Evolutionary conservation across 768 basidiomycete genomes (phyloP), one percentile per base, ranked within the genome.

Genomic region (Leccinum aurantiacum): DNA sequence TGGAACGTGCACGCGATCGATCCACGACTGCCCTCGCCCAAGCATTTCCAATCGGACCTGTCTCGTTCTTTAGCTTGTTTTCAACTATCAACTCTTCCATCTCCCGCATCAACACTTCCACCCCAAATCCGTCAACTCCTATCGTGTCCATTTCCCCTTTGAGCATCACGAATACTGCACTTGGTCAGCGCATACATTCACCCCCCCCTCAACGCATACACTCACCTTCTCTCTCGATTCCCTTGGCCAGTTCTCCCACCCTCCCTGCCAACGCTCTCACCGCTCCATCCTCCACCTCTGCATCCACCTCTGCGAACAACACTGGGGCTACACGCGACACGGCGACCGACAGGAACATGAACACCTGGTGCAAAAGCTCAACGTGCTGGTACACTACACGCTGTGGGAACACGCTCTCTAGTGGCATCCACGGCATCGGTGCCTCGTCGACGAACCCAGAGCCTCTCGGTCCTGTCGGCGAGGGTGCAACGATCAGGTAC

Each of bases 351-450:
- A 88, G 67, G 70, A 90, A 87, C 66, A 91, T 74, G 72, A 91
- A 93, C 27, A 90, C 68, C 62, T 91, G 86, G 66, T 91, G 92
- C 41, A 94, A 77, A 72, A 93, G 83, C 38, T 83, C 75, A 60
- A 91, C 81, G 72, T 94, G 89, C 68, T 95, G 91, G 70, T 87
- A 89, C 1, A 84, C 80, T 1, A 89, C 82, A 13, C 90, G 82
- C 6, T 77, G 75, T 0, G 90, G 91, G 74, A 90, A 88, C 41
- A 82, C 22, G 29, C 63, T 56, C 47, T 75, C 67, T 9, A 84
- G 66, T 31, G 85, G 37, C 27, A 63, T 71, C 59, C 67, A 56
- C 29, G 63, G 55, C 0, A 57, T 24, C 17, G 60, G 3, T 17
- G 51, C 50, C 38, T 61, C 54, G 51, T 73, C 73, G 4, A 66